Conservation (phyloP, 805 yeast genomes). For the Grigorovia humatica region DNA sequence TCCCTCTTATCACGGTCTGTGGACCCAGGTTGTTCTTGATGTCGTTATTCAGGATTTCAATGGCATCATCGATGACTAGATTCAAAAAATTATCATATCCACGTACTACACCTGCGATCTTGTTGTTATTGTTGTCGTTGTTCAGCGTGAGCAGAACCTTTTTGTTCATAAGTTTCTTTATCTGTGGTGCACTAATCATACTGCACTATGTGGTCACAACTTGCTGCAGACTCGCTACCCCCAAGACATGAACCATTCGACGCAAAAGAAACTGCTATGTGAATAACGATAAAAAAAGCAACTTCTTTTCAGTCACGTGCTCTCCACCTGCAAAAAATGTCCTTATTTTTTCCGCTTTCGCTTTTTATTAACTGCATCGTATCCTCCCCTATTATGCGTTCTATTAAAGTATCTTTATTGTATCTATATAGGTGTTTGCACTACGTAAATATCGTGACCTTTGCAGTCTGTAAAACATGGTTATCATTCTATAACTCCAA, state of each 20-base stretch:
- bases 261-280: too few relatives aligned
- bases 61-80: constrained; percentile 59
- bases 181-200: constrained; percentile 56
- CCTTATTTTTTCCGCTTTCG: too few relatives aligned
- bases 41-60: constrained; percentile 36
- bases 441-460: not conserved
- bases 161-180: constrained; percentile 65
- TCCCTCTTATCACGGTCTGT: constrained; percentile 60
- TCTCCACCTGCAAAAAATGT: too few relatives aligned
- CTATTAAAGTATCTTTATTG: too few relatives aligned
- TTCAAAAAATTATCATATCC: constrained; percentile 82
- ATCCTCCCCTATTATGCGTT: too few relatives aligned
- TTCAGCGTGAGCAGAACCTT: constrained; percentile 63
- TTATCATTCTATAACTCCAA: not conserved
- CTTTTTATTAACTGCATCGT: too few relatives aligned
- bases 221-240: too few relatives aligned
- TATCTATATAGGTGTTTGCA: too few relatives aligned
- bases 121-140: constrained; percentile 72
- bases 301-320: too few relatives aligned
- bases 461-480: not conserved
- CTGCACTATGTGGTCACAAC: too few relatives aligned
- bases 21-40: constrained; percentile 47
- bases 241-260: too few relatives aligned
- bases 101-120: constrained; percentile 66
- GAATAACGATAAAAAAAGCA: too few relatives aligned